phyloP scores from a whole-genome alignment of 345 rosid genomes.

The Rubroshorea leprosula region DNA sequence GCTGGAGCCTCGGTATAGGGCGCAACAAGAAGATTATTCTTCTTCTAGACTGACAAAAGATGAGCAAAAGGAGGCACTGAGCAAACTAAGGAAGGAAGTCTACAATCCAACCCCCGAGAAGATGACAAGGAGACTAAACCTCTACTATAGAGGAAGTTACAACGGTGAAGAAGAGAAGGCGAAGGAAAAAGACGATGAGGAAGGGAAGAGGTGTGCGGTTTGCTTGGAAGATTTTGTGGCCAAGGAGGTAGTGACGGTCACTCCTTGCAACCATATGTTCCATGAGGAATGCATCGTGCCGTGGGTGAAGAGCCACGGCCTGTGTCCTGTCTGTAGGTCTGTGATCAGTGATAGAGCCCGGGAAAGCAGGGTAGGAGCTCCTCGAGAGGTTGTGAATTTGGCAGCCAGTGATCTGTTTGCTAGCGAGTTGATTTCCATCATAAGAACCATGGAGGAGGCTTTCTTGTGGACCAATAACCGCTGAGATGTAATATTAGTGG shows the following conservation, averaged over 20 bases:
- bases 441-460: conserved; percentile 46
- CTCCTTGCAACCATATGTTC: conserved; percentile 85
- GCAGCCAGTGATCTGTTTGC: conserved; percentile 22
- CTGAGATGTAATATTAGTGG: too few relatives aligned
- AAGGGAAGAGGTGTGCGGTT: conserved; percentile 51
- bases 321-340: conserved; percentile 73
- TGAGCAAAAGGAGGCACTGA: conserved; percentile 32
- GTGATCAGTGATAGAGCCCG: conserved; percentile 26
- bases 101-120: conserved; percentile 52
- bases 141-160: conserved; percentile 45
- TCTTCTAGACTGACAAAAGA: too few relatives aligned
- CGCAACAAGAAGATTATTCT: too few relatives aligned
- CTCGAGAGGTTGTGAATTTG: background rate
- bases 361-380: background rate
- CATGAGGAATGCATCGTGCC: conserved; percentile 79
- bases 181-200: conserved; percentile 34
- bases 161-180: background rate
- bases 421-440: conserved; percentile 31
- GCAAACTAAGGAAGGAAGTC: conserved; percentile 47
- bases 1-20: too few relatives aligned
- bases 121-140: conserved; percentile 35
- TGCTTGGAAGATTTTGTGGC: conserved; percentile 86
- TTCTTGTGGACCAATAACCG: conserved; percentile 21
- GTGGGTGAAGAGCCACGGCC: conserved; percentile 59
- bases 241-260: conserved; percentile 51